Conservation (phyloP, 2,329 filamentous ascomycete species). For the Arthrinium puccinioides region DNA sequence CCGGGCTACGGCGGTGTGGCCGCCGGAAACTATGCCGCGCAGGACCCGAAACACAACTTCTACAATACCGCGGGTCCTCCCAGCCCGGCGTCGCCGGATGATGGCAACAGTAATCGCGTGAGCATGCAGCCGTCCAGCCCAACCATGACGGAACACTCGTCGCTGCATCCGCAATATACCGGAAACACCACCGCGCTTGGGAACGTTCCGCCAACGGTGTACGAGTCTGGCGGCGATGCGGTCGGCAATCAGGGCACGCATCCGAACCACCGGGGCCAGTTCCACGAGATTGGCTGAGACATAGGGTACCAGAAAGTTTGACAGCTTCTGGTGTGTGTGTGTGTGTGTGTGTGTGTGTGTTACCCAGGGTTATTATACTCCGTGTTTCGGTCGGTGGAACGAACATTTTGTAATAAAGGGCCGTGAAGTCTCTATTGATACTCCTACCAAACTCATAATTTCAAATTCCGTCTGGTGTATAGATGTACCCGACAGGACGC, state of each 20-base stretch:
- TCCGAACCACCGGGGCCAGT: constrained; percentile 27
- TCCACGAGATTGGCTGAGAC: constrained; percentile 39
- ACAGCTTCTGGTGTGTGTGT: no score
- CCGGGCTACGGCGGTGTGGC: constrained; percentile 7
- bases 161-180: constrained; percentile 11
- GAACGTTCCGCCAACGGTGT: constrained; percentile 19
- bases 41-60: background rate
- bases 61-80: background rate
- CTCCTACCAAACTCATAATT: no score
- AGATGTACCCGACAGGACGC: no score
- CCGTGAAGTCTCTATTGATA: no score
- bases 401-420: no score
- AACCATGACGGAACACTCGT: constrained; percentile 16
- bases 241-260: constrained; percentile 22
- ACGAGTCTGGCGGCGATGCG: constrained; percentile 29
- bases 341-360: no score
- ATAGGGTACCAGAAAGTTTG: no score
- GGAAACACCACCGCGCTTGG: background rate
- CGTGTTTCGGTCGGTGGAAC: no score
- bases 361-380: no score
- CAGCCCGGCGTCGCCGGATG: constrained; percentile 12
- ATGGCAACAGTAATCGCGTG: constrained; percentile 10
- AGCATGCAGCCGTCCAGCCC: constrained; percentile 17
- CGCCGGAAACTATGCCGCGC: background rate
- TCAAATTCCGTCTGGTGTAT: no score